Evolutionary conservation across 2,329 filamentous ascomycete species (phyloP).

Genomic region (Aspergillus quadricinctus): DNA sequence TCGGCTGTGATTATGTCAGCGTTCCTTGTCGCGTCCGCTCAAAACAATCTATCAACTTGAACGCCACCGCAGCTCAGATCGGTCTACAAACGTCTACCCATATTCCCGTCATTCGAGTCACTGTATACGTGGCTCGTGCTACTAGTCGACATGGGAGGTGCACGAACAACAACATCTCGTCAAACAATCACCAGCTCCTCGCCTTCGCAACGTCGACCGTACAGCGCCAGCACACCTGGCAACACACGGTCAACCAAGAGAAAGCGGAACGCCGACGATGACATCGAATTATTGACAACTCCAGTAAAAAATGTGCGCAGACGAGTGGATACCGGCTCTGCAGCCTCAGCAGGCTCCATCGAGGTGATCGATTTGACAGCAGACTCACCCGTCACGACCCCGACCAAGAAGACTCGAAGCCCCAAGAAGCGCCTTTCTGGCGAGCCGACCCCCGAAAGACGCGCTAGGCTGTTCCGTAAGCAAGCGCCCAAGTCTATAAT

Average conservation of each 20-base stretch:
- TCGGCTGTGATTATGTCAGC: slow-evolving; percentile 6
- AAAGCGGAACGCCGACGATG: slow-evolving; percentile 7
- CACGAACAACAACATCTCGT: not conserved
- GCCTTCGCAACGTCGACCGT: not conserved
- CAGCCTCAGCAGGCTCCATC: not conserved
- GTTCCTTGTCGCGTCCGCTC: not conserved
- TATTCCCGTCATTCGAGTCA: not conserved
- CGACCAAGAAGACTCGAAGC: slow-evolving; percentile 10
- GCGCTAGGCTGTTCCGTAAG: slow-evolving; percentile 37
- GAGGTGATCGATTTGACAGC: slow-evolving; percentile 16
- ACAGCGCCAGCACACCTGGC: not conserved
- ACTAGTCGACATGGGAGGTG: not conserved
- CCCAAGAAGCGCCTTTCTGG: slow-evolving; percentile 13
- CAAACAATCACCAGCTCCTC: not conserved
- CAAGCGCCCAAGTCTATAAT: slow-evolving; percentile 45
- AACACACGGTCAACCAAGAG: slow-evolving; percentile 8
- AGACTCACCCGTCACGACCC: slow-evolving; percentile 1
- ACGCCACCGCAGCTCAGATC: not conserved
- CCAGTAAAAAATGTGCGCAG: slow-evolving; percentile 6
- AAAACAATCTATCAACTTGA: not conserved
- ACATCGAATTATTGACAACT: not conserved
- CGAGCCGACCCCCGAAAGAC: slow-evolving; percentile 29
- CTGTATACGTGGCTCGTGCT: not conserved
- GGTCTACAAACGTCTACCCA: not conserved
- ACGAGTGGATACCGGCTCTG: slow-evolving; percentile 4